Evolutionary conservation across 1,284 basidiomycete species (phyloP), one percentile per base, ranked within the genome.

Genomic region (Ceratobasidium theobromae): DNA sequence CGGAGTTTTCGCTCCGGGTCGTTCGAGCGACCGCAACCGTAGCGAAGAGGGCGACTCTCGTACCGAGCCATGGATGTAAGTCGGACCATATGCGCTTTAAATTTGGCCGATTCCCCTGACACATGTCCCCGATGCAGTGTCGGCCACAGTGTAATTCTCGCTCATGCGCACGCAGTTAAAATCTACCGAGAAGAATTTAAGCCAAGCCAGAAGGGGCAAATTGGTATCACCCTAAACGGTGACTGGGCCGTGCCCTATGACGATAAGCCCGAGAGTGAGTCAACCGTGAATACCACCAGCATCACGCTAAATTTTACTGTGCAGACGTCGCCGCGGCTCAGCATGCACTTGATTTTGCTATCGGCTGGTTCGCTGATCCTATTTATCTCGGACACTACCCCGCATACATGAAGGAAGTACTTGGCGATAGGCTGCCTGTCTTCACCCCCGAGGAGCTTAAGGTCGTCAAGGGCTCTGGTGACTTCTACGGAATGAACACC

Each of bases 331-430:
- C 79, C 69, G 86, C 87, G 5, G 84, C 85, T 3, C 86, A 88
- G 73, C 80, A 83, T 69, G 85, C 85, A 68, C 77, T 87, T 57
- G 87, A 87, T 71, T 78, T 83, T 33, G 83, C 85, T 12, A 81
- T 89, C 55, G 87, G 86, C 82, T 75, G 70, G 79, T 73, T 73
- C 69, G 72, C 79, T 81, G 87, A 89, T 73, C 87, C 88, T 9
- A 85, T 89, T 68, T 89, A 88, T 75, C 84, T 86, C 70, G 89
- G 89, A 14, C 75, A 82, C 68, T 90, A 90, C 76, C 88, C 89
- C 23, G 76, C 76, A 12, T 85, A 82, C 69, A 80, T 91, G 77
- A 79, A 80, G 53, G 75, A 81, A 67, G 81, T 85, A 73, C 78
- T 88, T 33, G 84, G 85, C 30, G 82, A 83, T 67, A 82, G 87